Percentiles rank a stretch among this genome's conserved stretches.
Evolutionary conservation across 139 green algal genomes (phyloP).

Genomic region (Chlamydomonas asymmetrica): DNA sequence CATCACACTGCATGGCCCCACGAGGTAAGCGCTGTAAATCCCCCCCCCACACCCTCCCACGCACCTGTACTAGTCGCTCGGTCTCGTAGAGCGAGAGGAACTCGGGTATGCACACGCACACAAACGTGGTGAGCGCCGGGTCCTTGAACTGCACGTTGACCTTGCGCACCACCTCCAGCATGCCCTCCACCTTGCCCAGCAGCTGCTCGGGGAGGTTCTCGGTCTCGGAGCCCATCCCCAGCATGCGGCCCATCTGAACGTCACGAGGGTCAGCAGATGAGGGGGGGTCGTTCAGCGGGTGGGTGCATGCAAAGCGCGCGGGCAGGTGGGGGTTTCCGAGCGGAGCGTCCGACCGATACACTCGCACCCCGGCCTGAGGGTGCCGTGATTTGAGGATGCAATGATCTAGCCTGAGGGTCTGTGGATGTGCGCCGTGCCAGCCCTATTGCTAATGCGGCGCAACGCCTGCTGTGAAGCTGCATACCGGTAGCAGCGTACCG

Average conservation of each 20-base stretch:
- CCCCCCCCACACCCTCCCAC: constrained; percentile 45
- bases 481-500: too few species aligned
- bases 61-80: constrained; percentile 93
- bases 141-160: constrained; percentile 87
- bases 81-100: constrained; percentile 98
- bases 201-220: constrained; percentile 56
- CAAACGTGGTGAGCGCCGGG: constrained; percentile 94
- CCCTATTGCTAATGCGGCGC: too few species aligned
- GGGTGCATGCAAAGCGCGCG: too few species aligned
- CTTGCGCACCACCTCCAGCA: constrained; percentile 52
- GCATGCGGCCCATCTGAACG: constrained; percentile 54
- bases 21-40: not conserved
- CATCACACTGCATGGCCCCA: not conserved
- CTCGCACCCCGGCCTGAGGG: too few species aligned
- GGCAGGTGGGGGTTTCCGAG: not conserved
- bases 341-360: too few species aligned
- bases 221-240: constrained; percentile 33
- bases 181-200: constrained; percentile 71
- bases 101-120: constrained; percentile 98
- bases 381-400: too few species aligned
- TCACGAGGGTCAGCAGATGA: too few species aligned
- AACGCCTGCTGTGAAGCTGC: too few species aligned
- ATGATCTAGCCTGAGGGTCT: not conserved
- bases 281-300: too few species aligned
- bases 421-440: not conserved